phyloP scores from a whole-genome alignment of 768 basidiomycete genomes.

The Tylopilus felleus region DNA sequence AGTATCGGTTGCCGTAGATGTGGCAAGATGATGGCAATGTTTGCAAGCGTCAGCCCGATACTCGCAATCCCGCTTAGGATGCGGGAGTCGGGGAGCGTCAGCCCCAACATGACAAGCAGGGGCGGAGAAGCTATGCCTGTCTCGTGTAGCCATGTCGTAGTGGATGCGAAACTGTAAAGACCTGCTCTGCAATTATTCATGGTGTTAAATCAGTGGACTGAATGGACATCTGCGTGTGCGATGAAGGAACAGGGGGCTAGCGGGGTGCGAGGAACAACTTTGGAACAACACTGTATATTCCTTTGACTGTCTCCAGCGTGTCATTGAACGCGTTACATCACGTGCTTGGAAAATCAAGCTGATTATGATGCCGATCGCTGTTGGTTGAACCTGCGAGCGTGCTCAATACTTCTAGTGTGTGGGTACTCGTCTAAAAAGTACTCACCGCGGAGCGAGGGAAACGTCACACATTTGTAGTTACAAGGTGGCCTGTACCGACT shows the following conservation, averaged over 20 bases:
- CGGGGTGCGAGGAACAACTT: not conserved
- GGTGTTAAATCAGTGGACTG: not conserved
- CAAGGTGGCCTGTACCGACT: not conserved
- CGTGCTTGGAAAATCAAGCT: slow-evolving; percentile 21
- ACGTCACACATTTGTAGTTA: not conserved
- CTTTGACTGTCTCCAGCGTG: not conserved
- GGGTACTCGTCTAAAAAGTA: not conserved
- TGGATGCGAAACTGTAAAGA: slow-evolving; percentile 25
- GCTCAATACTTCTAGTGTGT: not conserved
- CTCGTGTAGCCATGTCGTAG: slow-evolving; percentile 19
- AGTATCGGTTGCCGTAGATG: slow-evolving; percentile 21
- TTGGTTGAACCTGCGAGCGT: too few species aligned
- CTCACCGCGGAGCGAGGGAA: not conserved
- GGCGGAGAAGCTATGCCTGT: slow-evolving; percentile 26
- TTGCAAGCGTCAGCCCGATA: slow-evolving; percentile 25
- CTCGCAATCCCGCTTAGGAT: slow-evolving; percentile 23
- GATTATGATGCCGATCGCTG: too few species aligned
- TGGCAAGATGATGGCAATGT: slow-evolving; percentile 24
- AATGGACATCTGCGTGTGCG: slow-evolving; percentile 5
- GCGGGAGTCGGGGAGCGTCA: slow-evolving; percentile 28
- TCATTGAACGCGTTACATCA: slow-evolving; percentile 16
- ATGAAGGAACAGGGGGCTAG: not conserved
- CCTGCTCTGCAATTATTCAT: slow-evolving; percentile 28
- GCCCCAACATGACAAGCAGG: slow-evolving; percentile 19
- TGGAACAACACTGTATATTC: not conserved